Base-by-base conservation (phyloP, 768 basidiomycete genomes). In the Podaxis sp. region DNA sequence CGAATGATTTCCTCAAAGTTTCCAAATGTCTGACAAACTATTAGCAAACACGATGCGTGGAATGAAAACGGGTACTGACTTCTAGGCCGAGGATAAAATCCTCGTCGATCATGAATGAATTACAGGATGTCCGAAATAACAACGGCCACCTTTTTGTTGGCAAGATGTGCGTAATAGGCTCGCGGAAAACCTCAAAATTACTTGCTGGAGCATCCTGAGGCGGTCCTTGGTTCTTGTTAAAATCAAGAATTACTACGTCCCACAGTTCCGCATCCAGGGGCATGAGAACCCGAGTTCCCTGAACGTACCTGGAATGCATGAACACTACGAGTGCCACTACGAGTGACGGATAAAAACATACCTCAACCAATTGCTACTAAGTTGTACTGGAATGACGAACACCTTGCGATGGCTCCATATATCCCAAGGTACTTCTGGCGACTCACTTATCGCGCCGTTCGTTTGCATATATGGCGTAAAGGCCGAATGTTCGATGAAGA, bases 251-350 rank as follows among this genome's bases (percentile, higher is more conserved):
- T 13, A 23, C 3, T 38, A 63, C 16, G 14, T 46, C 28, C 44
- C 32, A n/a, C 25, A 32, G 7, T 23, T 36, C 35, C 13, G 27
- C 37, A 4, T 32, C 50, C 25, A 27, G 6, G 0, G 59, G 51
- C 14, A 52, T 32, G 5, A 65, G 51, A 13, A 65, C 59, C 7
- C 64, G 61, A 37, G 48, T 60, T 7, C 64, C 64, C 11, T 65
- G 62, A 14, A 61, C 59, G 51, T 63, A 65, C 37, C 64, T 62
- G 18, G 1, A 1, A 32, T 27, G 21, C 4, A 44, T 47, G 27
- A 25, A 44, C 25, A 1, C 7, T n/a, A 48, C n/a, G 25, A 7
- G 13, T 5, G 2, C 16, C 5, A 6, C 5, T n/a, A 25, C 16
- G 23, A 11, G 44, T 9, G 27, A 55, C 3, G 38, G n/a, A 37